Evolutionary conservation across 176 grass and related monocot genomes (phyloP).

Genomic region (Musa acuminata): DNA sequence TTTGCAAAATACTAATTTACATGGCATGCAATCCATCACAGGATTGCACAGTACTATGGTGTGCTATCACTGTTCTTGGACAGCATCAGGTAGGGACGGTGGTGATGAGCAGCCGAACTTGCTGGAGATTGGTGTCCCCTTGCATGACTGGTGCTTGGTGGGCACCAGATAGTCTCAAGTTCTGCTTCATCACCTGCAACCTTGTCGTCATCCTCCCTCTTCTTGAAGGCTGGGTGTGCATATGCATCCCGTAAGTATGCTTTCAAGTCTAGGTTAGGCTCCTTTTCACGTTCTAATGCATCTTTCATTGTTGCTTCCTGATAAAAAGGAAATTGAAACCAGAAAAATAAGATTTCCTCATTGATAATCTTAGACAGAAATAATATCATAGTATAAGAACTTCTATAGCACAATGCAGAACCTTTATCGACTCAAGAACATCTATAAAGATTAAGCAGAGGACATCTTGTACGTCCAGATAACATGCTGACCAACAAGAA

Average conservation of each 20-base stretch:
- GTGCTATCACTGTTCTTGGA: constrained; percentile 25
- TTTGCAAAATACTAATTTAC: too few species aligned
- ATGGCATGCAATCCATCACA: too few species aligned
- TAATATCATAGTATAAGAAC: too few species aligned
- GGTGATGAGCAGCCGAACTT: constrained; percentile 53
- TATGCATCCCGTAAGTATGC: constrained; percentile 62
- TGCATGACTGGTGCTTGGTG: constrained; percentile 67
- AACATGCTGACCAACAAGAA: too few species aligned
- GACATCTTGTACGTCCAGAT: too few species aligned
- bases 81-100: constrained; percentile 40
- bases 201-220: constrained; percentile 42
- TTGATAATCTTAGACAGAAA: neutral
- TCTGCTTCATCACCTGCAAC: constrained; percentile 34
- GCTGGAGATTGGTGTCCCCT: constrained; percentile 57
- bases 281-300: constrained; percentile 60
- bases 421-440: too few species aligned
- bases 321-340: constrained; percentile 14
- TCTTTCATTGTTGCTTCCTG: constrained; percentile 96
- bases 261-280: constrained; percentile 75
- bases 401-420: too few species aligned
- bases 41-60: too few species aligned
- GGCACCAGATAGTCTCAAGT: constrained; percentile 53
- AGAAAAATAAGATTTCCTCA: neutral
- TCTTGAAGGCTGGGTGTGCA: constrained; percentile 82
- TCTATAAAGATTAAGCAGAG: too few species aligned